Percentiles rank a stretch among this genome's conserved stretches.
phyloP scores from a whole-genome alignment of 257 asterid species.

The Lithospermum erythrorhizon region DNA sequence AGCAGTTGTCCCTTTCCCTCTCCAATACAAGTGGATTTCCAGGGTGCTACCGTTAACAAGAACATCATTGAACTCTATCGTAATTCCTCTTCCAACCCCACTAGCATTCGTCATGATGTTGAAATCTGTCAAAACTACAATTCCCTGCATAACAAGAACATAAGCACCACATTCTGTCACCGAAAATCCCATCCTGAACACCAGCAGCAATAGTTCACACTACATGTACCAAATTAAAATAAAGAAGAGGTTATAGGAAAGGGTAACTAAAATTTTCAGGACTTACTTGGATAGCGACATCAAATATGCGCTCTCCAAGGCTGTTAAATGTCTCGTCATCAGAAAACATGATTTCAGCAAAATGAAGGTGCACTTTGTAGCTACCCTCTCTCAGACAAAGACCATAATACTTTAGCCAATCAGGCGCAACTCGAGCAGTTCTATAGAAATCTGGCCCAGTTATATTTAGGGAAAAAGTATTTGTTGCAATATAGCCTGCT shows the following conservation, averaged over 20 bases:
- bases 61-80: conserved; percentile 24
- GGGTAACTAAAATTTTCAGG: conserved; percentile 1
- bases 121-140: conserved; percentile 43
- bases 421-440: conserved; percentile 57
- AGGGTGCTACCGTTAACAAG: conserved; percentile 42
- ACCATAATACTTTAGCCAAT: conserved; percentile 40
- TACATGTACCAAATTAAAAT: conserved; percentile 1
- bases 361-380: conserved; percentile 61
- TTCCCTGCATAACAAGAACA: conserved; percentile 34
- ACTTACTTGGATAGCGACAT: conserved; percentile 65
- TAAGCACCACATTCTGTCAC: not conserved
- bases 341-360: conserved; percentile 55
- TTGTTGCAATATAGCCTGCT: conserved; percentile 17
- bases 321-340: conserved; percentile 35
- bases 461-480: conserved; percentile 18
- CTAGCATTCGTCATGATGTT: conserved; percentile 44
- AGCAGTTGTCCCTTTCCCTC: conserved; percentile 64
- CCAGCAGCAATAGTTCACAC: not conserved
- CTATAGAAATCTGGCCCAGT: conserved; percentile 29
- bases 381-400: conserved; percentile 51
- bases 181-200: not conserved
- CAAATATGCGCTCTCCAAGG: conserved; percentile 58
- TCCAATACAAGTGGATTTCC: conserved; percentile 74
- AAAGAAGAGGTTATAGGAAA: not conserved
- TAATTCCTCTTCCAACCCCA: conserved; percentile 39